Evolutionary conservation across 768 basidiomycete genomes (phyloP).

Genomic region (Mycena vulgaris): DNA sequence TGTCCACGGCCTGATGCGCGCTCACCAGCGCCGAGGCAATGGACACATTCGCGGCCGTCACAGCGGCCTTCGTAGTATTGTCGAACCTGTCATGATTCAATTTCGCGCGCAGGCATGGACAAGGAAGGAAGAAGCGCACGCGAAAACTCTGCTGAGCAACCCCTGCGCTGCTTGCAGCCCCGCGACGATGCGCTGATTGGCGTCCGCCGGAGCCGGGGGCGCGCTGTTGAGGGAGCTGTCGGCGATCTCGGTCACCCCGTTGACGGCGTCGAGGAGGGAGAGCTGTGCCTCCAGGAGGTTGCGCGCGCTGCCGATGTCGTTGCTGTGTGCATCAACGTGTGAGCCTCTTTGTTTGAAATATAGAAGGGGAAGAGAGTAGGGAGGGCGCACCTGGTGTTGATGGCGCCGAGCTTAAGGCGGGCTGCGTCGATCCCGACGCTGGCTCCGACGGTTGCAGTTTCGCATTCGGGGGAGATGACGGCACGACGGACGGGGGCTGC

Average conservation of each 20-base stretch:
- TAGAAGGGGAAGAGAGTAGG: not conserved
- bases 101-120: too few species aligned
- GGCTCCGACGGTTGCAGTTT: not conserved
- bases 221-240: not conserved
- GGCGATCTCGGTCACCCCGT: constrained; percentile 10
- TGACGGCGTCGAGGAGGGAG: constrained; percentile 22
- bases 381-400: constrained; percentile 8
- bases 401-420: not conserved
- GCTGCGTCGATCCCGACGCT: not conserved
- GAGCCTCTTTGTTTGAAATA: too few species aligned
- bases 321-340: too few species aligned
- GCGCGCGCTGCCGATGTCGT: constrained; percentile 25
- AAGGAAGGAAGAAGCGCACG: too few species aligned
- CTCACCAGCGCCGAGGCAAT: too few species aligned
- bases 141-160: constrained; percentile 1
- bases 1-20: constrained; percentile 9
- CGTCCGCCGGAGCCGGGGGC: not conserved
- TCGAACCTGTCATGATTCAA: too few species aligned
- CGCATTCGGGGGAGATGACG: not conserved
- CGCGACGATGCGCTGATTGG: not conserved
- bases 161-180: constrained; percentile 15
- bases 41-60: too few species aligned
- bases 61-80: too few species aligned
- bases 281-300: constrained; percentile 20
- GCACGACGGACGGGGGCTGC: not conserved